phyloP scores from a whole-genome alignment of 805 yeast species.

The Starmerella scarabaei region DNA sequence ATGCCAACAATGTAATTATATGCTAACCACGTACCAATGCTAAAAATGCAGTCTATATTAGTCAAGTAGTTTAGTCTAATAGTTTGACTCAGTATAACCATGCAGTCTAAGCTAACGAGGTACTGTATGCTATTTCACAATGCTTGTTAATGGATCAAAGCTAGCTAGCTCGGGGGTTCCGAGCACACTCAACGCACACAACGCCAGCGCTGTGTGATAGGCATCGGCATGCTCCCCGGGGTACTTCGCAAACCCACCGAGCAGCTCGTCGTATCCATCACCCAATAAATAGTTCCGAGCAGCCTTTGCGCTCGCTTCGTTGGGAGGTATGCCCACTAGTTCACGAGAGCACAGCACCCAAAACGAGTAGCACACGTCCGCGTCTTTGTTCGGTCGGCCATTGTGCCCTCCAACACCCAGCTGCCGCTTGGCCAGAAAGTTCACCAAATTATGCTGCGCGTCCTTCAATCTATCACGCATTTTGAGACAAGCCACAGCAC shows the following conservation, averaged over 20 bases:
- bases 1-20: neutral
- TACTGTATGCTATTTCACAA: neutral
- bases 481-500: conserved; percentile 55
- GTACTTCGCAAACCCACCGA: conserved; percentile 74
- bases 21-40: neutral
- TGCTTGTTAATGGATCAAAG: conserved; percentile 25
- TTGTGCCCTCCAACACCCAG: conserved; percentile 55
- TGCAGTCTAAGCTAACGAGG: too few species aligned
- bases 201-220: conserved; percentile 44
- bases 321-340: conserved; percentile 28
- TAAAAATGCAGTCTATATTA: too few species aligned
- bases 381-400: conserved; percentile 73
- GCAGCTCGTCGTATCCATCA: conserved; percentile 43
- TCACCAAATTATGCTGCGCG: neutral
- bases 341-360: conserved; percentile 58
- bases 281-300: conserved; percentile 36
- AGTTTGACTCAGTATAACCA: too few species aligned
- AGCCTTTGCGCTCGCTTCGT: conserved; percentile 12
- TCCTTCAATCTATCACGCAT: conserved; percentile 25
- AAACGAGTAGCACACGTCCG: conserved; percentile 80
- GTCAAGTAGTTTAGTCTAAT: too few species aligned
- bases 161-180: conserved; percentile 12
- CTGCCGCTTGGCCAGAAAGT: conserved; percentile 15
- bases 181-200: conserved; percentile 35
- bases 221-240: conserved; percentile 47